Conservation (phyloP, 345 rosid species). For the Boechera divaricarpa region DNA sequence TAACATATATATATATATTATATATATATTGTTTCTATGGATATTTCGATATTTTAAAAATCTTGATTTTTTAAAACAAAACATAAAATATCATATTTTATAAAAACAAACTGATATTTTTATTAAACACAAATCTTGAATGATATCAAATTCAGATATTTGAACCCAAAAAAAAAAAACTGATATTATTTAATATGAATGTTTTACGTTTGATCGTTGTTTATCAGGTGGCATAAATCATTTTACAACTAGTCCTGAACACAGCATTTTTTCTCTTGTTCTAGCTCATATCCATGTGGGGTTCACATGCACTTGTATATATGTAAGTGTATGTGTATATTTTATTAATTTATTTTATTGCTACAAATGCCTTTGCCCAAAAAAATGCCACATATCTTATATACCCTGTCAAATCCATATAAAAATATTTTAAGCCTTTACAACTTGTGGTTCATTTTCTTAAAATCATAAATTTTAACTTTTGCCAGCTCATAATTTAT, state of each 20-base stretch:
- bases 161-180: too few relatives aligned
- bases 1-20: too few relatives aligned
- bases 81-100: too few relatives aligned
- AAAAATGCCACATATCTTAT: slow-evolving; percentile 37
- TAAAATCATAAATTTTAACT: slow-evolving; percentile 7
- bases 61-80: too few relatives aligned
- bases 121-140: too few relatives aligned
- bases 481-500: slow-evolving; percentile 41
- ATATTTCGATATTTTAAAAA: neutral
- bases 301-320: slow-evolving; percentile 41
- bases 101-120: neutral
- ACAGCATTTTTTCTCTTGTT: slow-evolving; percentile 25
- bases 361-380: slow-evolving; percentile 31
- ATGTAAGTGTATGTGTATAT: slow-evolving; percentile 5
- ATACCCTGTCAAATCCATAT: slow-evolving; percentile 42
- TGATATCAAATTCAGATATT: too few relatives aligned
- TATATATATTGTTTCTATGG: neutral
- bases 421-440: slow-evolving; percentile 20
- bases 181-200: neutral
- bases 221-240: slow-evolving; percentile 29
- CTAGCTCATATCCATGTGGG: slow-evolving; percentile 39
- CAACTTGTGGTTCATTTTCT: slow-evolving; percentile 39
- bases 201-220: slow-evolving; percentile 13
- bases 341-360: slow-evolving; percentile 11
- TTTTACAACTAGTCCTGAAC: slow-evolving; percentile 32